Conservation (phyloP, 1,139 yeast genomes). For the Yamadazyma taylorii region DNA sequence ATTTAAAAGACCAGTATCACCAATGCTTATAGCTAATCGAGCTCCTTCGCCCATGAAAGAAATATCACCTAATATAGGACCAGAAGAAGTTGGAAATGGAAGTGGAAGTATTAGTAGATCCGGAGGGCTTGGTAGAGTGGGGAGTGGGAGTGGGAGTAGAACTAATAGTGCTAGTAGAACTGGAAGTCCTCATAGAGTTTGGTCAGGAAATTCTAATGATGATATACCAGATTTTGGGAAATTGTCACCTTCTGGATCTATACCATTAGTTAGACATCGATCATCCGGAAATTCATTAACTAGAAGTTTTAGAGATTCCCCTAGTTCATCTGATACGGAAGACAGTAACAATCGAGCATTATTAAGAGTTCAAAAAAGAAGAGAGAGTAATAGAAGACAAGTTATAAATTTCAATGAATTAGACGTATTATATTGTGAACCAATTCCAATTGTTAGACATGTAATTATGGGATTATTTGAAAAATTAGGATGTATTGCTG, state of each 20-base stretch:
- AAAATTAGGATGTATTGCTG: conserved; percentile 77
- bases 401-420: conserved; percentile 31
- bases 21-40: conserved; percentile 23
- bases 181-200: conserved; percentile 28
- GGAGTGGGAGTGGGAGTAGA: not conserved
- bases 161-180: conserved; percentile 11
- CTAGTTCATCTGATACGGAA: conserved; percentile 71
- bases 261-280: conserved; percentile 19
- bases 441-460: conserved; percentile 79
- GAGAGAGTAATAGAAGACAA: conserved; percentile 49
- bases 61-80: not conserved
- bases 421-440: conserved; percentile 82
- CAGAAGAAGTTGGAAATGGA: not conserved
- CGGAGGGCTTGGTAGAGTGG: conserved; percentile 6
- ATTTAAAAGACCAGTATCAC: conserved; percentile 41
- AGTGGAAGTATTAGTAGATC: not conserved
- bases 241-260: conserved; percentile 11
- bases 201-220: conserved; percentile 30
- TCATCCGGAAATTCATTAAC: conserved; percentile 31
- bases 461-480: conserved; percentile 66
- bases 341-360: conserved; percentile 49
- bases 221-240: conserved; percentile 25
- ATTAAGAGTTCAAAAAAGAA: conserved; percentile 55
- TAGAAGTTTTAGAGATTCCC: conserved; percentile 46
- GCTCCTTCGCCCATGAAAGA: conserved; percentile 24